phyloP scores from a whole-genome alignment of 169 alveolate genomes.

The Perkinsus olseni region DNA sequence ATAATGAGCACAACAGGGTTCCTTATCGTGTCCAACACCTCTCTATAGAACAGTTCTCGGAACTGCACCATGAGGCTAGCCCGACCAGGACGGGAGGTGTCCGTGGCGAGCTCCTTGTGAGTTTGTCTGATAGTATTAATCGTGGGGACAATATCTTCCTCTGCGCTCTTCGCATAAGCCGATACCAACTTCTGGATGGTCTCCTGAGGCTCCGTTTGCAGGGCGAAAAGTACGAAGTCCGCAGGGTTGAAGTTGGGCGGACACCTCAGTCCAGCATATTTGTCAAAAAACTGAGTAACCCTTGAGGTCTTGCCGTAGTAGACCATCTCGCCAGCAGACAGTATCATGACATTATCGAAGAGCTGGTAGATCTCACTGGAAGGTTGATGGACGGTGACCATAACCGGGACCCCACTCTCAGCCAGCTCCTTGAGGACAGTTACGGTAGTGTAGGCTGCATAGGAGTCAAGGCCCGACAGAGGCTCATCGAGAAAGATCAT shows the following conservation, averaged over 20 bases:
- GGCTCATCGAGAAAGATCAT: slow-evolving; percentile 78
- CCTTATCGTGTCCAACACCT: not conserved
- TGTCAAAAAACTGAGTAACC: slow-evolving; percentile 1
- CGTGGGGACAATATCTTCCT: not conserved
- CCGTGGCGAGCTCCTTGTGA: not conserved
- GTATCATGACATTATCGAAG: slow-evolving; percentile 53
- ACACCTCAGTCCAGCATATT: slow-evolving; percentile 20
- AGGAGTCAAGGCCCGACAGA: slow-evolving; percentile 76
- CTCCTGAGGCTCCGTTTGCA: not conserved
- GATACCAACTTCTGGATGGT: not conserved
- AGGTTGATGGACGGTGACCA: slow-evolving; percentile 66
- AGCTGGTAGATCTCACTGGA: slow-evolving; percentile 46
- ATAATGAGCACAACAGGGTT: not conserved
- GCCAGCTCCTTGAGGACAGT: slow-evolving; percentile 53
- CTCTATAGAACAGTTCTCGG: not conserved
- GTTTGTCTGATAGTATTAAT: not conserved
- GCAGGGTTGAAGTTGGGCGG: slow-evolving; percentile 38
- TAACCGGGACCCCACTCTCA: slow-evolving; percentile 52
- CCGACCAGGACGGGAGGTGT: not conserved
- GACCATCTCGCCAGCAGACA: slow-evolving; percentile 52
- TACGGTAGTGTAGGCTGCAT: slow-evolving; percentile 56
- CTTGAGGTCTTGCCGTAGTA: slow-evolving; percentile 38
- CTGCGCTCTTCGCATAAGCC: not conserved
- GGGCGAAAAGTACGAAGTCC: slow-evolving; percentile 16
- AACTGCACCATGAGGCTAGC: not conserved